Base-by-base conservation (phyloP, 106 monocot genomes). In the Acanthochlamys bracteata region DNA sequence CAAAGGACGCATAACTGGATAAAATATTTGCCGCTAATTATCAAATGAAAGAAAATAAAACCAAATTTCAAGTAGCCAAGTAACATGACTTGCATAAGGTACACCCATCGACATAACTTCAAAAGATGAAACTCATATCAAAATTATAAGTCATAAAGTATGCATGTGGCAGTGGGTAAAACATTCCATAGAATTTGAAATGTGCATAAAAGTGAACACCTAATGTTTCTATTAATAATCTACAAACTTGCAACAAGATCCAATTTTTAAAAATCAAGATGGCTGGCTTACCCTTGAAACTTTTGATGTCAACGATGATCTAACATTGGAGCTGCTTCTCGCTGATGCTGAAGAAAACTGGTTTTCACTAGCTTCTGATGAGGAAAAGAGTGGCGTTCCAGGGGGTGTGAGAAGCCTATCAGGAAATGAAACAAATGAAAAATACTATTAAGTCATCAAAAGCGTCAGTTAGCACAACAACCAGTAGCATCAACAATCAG, bases 331-430 rank as follows among this genome's bases (percentile, higher is more conserved):
- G 63, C 26, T 71, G 51, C 60, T 66, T 62, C 63, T 82, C 39
- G 76, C 40, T 67, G 57, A 56, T 60, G 66, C 42, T 46, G 83
- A 59, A 11, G 71, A 21, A 11, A 22, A 25, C 33, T 67, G 69
- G 27, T 60, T 64, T 54, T 84, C 84, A 41, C 10, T 69, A 47
- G 66, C 60, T 23, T 82, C 74, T 23, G 66, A 60, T 24, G 75
- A 69, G 41, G 83, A 70, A 52, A 67, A 52, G 25, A 74, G 73
- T 41, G 89, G 89, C 59, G 79, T 81, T 64, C 79, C 84, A 27
- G 89, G 89, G 17, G 89, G 89, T 55, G 89, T 84, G 41, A 89
- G 75, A 66, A 89, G 89, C 89, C 89, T 89, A 42, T 23, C 21
- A 19, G 49, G 23, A 15, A 12, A 55, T n/a, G 21, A 64, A 46